Percentiles rank a stretch among this genome's conserved stretches.
These are phyloP conservation scores for Quercus bicolor DNA, from an alignment of 306 rosid species.

Conservation along the genomic window DNA sequence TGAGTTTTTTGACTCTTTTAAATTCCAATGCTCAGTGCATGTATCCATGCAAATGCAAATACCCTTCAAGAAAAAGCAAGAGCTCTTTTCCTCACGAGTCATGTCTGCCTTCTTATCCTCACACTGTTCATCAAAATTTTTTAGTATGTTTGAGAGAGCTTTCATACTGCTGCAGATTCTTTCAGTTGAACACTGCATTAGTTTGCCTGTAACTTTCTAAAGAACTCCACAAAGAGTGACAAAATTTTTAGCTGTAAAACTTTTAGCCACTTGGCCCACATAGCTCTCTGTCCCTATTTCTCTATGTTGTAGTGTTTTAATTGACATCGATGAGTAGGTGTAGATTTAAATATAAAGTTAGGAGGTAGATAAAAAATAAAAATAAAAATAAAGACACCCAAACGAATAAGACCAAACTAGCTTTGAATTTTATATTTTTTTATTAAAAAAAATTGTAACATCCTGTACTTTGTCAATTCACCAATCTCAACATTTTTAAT, in stretches of 20 bases:
- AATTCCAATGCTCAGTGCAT: conserved; percentile 9
- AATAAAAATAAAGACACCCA: too few relatives aligned
- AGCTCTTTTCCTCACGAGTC: neutral
- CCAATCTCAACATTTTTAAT: too few relatives aligned
- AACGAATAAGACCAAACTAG: too few relatives aligned
- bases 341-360: neutral
- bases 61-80: conserved; percentile 8
- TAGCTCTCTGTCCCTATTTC: too few relatives aligned
- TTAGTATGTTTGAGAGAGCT: neutral
- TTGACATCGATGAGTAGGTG: too few relatives aligned
- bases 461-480: too few relatives aligned
- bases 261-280: neutral
- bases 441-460: too few relatives aligned
- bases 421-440: too few relatives aligned
- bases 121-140: conserved; percentile 2
- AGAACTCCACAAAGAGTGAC: neutral
- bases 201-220: neutral
- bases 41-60: conserved; percentile 21
- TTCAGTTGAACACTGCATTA: neutral
- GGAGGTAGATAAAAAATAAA: neutral
- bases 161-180: neutral
- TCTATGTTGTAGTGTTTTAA: too few relatives aligned
- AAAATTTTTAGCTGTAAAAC: neutral
- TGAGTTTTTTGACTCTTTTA: conserved; percentile 21
- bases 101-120: conserved; percentile 29